Evolutionary conservation across 805 yeast species (phyloP).

Genomic region (Candida dendrica): DNA sequence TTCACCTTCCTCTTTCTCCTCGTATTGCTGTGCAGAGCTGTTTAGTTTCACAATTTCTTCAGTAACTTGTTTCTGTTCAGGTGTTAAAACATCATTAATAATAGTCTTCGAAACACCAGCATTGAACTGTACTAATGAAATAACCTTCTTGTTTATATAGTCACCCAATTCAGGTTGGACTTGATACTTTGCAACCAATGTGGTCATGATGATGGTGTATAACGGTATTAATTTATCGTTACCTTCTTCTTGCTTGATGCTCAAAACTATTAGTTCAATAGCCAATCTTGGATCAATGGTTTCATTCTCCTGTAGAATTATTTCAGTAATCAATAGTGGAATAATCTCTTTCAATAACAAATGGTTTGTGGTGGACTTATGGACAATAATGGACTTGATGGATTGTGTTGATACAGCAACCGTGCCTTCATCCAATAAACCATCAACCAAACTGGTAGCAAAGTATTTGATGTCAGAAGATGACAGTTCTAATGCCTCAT

Average conservation of each 20-base stretch:
- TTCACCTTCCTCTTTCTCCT: constrained; percentile 14
- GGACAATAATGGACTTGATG: constrained; percentile 44
- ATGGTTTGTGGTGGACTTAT: constrained; percentile 23
- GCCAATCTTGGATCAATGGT: constrained; percentile 19
- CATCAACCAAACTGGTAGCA: constrained; percentile 25
- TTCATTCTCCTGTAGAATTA: constrained; percentile 15
- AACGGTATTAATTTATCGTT: constrained; percentile 13
- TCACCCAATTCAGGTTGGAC: constrained; percentile 18
- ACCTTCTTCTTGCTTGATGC: constrained; percentile 10
- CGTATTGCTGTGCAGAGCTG: constrained; percentile 8
- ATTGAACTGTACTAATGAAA: constrained; percentile 37
- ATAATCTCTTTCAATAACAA: constrained; percentile 36
- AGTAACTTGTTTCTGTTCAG: constrained; percentile 32
- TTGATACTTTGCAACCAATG: constrained; percentile 24
- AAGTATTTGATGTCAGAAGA: constrained; percentile 30
- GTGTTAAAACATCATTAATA: constrained; percentile 30
- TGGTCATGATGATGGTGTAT: constrained; percentile 29
- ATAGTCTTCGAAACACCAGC: constrained; percentile 42
- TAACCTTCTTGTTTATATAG: constrained; percentile 40
- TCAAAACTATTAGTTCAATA: constrained; percentile 24
- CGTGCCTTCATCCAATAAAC: constrained; percentile 28
- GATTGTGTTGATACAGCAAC: constrained; percentile 49
- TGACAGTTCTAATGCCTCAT: constrained; percentile 24
- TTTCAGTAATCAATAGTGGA: constrained; percentile 32
- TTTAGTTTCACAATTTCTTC: constrained; percentile 36